Conservation (phyloP, 352 stramenopile species). For the Globisporangium orthogonon region DNA sequence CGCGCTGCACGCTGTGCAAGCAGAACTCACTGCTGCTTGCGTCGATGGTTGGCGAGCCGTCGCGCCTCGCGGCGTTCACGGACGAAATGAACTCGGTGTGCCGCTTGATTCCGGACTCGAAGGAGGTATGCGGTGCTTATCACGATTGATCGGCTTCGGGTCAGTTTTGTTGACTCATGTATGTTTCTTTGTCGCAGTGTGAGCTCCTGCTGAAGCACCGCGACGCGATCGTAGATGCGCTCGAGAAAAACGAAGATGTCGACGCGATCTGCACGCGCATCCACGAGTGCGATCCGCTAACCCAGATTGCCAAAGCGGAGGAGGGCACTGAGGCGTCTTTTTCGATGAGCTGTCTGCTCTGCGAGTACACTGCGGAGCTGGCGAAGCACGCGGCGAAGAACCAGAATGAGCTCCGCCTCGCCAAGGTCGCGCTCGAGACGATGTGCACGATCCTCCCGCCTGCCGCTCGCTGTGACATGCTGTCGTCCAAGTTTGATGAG, state of each 20-base stretch:
- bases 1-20: constrained; percentile 47
- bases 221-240: constrained; percentile 38
- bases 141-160: not conserved
- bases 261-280: constrained; percentile 48
- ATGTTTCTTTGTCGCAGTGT: constrained; percentile 19
- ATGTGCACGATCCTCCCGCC: constrained; percentile 72
- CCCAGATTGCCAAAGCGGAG: constrained; percentile 6
- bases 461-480: constrained; percentile 46
- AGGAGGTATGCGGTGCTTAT: constrained; percentile 12
- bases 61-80: constrained; percentile 44
- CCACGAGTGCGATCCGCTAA: constrained; percentile 21
- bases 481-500: constrained; percentile 74
- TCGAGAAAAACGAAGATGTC: constrained; percentile 44
- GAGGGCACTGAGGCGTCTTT: constrained; percentile 24
- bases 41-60: constrained; percentile 34
- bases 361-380: constrained; percentile 69
- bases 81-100: constrained; percentile 45
- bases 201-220: constrained; percentile 48
- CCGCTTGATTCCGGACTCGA: constrained; percentile 47
- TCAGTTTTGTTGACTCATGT: not conserved
- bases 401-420: constrained; percentile 43
- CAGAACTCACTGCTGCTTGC: constrained; percentile 52
- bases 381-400: constrained; percentile 37
- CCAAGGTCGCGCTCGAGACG: constrained; percentile 64
- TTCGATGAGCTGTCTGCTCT: constrained; percentile 67